These are phyloP conservation scores for Bonia amplexicaulis DNA, from an alignment of 176 grass and related monocot species.

Conservation along the genomic window DNA sequence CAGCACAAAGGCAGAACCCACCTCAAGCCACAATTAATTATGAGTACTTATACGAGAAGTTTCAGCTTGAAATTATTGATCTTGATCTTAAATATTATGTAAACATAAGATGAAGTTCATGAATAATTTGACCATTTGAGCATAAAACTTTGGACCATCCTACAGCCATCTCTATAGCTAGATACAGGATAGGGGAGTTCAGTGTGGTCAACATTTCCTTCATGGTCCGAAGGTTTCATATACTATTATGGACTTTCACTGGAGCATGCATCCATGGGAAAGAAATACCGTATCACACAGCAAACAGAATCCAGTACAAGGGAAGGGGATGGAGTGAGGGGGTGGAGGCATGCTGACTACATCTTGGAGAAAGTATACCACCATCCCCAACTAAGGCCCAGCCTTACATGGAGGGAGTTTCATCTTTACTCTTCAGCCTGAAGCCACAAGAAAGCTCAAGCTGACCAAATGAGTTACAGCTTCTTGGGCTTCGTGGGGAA, in stretches of 20 bases:
- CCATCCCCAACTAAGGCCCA: not conserved
- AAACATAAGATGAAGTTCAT: not conserved
- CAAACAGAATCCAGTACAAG: not conserved
- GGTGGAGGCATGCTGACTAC: not conserved
- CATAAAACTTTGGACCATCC: not conserved
- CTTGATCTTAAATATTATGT: not conserved
- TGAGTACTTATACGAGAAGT: not conserved
- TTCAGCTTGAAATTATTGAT: not conserved
- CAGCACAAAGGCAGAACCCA: not conserved
- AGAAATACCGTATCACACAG: not conserved
- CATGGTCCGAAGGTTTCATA: not conserved
- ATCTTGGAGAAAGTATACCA: not conserved
- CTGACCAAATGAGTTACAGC: not conserved
- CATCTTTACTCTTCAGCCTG: not conserved
- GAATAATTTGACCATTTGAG: not conserved
- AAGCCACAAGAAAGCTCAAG: not conserved
- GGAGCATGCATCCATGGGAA: not conserved
- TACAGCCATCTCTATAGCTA: not conserved
- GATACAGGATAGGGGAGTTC: not conserved
- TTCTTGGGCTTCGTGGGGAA: not conserved
- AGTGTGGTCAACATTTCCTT: not conserved
- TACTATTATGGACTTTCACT: not conserved
- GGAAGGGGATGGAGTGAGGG: not conserved
- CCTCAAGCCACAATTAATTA: not conserved
- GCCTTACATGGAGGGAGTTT: not conserved